Conservation (phyloP, 192 early-diverging fungal genomes). For the Glomus cerebriforme region DNA sequence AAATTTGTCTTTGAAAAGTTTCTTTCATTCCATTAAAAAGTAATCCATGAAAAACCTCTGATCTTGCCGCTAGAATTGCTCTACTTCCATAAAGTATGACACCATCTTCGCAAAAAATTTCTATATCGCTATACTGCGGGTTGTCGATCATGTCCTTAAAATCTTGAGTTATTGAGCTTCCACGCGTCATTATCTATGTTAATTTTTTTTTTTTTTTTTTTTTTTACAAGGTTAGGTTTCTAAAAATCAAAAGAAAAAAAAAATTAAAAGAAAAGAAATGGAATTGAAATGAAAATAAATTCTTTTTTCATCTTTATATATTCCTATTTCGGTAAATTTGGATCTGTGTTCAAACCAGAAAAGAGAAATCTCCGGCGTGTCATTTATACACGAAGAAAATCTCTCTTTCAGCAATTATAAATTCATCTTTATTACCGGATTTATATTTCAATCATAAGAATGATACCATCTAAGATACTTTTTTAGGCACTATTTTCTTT, state of each 20-base stretch:
- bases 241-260: background rate
- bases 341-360: no score
- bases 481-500: no score
- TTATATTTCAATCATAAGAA: background rate
- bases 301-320: no score
- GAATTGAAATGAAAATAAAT: no score
- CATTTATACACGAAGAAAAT: background rate
- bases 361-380: no score
- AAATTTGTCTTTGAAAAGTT: background rate
- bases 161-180: background rate
- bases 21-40: conserved; percentile 26
- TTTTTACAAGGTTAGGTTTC: background rate
- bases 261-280: background rate
- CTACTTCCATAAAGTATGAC: background rate
- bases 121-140: background rate
- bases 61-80: conserved; percentile 5
- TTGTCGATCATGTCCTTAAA: background rate
- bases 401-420: background rate
- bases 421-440: background rate
- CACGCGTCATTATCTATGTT: background rate
- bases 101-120: background rate
- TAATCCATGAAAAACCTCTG: conserved; percentile 6
- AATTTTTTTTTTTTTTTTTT: no score
- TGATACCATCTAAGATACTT: no score
- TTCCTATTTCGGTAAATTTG: no score